A percentile compares a stretch with the other conserved stretches of the same genome.
Evolutionary conservation across 345 rosid genomes (phyloP).

Genomic region (Angophora floribunda): DNA sequence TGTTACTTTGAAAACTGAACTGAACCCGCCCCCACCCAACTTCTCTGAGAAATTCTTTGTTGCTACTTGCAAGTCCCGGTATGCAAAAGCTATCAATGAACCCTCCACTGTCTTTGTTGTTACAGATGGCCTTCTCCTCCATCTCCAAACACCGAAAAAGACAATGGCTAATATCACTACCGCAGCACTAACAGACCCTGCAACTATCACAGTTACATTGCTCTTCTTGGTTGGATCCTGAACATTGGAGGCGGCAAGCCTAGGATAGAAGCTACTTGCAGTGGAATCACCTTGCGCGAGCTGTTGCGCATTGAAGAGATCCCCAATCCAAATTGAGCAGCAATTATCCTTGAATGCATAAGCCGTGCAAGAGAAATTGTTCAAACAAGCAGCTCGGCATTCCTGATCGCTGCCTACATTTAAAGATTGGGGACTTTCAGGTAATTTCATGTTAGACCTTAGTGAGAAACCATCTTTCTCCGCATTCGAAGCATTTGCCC

Average conservation of each 20-base stretch:
- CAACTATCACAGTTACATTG: not conserved
- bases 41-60: slow-evolving; percentile 69
- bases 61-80: slow-evolving; percentile 52
- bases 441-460: slow-evolving; percentile 4
- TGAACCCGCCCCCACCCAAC: slow-evolving; percentile 76
- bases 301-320: slow-evolving; percentile 32
- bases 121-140: slow-evolving; percentile 5
- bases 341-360: slow-evolving; percentile 29
- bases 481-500: slow-evolving; percentile 6
- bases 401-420: slow-evolving; percentile 4
- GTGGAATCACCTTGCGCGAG: slow-evolving; percentile 7
- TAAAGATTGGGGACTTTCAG: not conserved
- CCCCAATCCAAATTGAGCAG: slow-evolving; percentile 50
- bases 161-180: slow-evolving; percentile 9
- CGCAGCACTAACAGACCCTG: slow-evolving; percentile 20
- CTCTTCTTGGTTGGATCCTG: slow-evolving; percentile 12
- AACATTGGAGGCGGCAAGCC: slow-evolving; percentile 55
- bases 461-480: slow-evolving; percentile 19
- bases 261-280: slow-evolving; percentile 30
- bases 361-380: slow-evolving; percentile 55
- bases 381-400: slow-evolving; percentile 37
- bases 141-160: slow-evolving; percentile 8
- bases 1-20: slow-evolving; percentile 68
- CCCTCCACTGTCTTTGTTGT: slow-evolving; percentile 35
- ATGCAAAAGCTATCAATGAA: slow-evolving; percentile 51